These are phyloP conservation scores for Suillus americanus DNA, from an alignment of 768 basidiomycete species.

Conservation along the genomic window DNA sequence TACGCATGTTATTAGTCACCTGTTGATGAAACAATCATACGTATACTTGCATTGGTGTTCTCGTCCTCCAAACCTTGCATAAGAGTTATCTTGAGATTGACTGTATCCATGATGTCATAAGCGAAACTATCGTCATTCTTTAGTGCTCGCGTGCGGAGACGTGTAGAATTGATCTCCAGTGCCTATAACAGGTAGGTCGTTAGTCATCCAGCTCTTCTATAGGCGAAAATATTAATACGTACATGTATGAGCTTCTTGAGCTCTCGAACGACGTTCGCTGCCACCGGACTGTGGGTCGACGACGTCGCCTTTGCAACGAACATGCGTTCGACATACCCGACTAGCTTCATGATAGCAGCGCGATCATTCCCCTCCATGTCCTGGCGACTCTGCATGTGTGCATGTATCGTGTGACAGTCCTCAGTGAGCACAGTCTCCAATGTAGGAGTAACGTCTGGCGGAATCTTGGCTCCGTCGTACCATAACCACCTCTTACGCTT, in stretches of 20 bases:
- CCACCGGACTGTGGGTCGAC: background rate
- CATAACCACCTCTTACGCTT: background rate
- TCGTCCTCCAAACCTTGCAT: background rate
- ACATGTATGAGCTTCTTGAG: background rate
- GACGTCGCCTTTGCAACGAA: background rate
- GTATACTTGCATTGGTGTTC: background rate
- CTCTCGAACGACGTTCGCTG: background rate
- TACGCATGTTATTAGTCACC: too few species aligned
- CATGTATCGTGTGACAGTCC: background rate
- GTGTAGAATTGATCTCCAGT: background rate
- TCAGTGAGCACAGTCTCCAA: background rate
- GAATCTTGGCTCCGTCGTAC: background rate
- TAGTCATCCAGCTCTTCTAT: background rate
- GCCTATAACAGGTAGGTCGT: background rate
- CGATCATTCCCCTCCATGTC: background rate
- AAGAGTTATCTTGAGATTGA: background rate
- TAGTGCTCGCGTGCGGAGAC: background rate
- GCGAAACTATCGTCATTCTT: background rate
- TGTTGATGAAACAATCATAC: too few species aligned
- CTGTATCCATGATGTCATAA: background rate
- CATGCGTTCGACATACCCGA: background rate
- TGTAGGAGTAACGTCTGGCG: background rate
- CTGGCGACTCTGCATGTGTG: background rate
- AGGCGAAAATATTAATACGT: background rate
- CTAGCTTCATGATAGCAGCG: background rate